Evolutionary conservation across 768 basidiomycete genomes (phyloP), one percentile per base, ranked within the genome.

Genomic region (Cantharellus anzutake): DNA sequence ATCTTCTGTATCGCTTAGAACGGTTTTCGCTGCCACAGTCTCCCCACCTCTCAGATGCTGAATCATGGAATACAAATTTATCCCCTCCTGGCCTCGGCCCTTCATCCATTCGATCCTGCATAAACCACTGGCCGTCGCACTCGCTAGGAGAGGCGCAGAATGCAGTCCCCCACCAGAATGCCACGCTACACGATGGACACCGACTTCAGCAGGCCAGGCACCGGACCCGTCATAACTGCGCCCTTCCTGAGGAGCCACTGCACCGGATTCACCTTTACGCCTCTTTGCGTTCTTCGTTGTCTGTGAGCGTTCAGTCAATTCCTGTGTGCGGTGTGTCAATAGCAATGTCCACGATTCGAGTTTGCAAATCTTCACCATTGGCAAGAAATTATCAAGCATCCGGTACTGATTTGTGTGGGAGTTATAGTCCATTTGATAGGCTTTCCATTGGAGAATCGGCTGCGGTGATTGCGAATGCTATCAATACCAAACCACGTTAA

Each of bases 351-450:
- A 59, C 4, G 29, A 34, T 34, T 3, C 7, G 37, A 59, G 5
- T 60, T 29, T 4, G 41, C 11, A 20, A 52, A 55, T 7, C 11
- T 60, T 48, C 41, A 73, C 91, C 70, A 82, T 79, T 2, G 92
- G 88, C 4, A 84, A 69, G 64, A 94, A 82, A 34, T 80, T 78
- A 60, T 98, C 94, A n/a, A 92, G 71, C 82, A 97, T 89, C 34
- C 93, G 76, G 67, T 79, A 91, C 61, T 87, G 80, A 29, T 80
- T 79, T 0, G 78, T 79, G 4, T 75, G 78, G 44, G 84, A 80
- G 64, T 81, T 90, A 65, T 87, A 90, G 70, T 98, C 94, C 58
- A 98, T 75, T 66, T 87, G 86, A 65, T 80, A 96, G 16, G 94
- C 75, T 68, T 80, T 82, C 68, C 87, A 83, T 14, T 81, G 74